Conservation (phyloP, 768 basidiomycete genomes). For the Suillus bovinus region DNA sequence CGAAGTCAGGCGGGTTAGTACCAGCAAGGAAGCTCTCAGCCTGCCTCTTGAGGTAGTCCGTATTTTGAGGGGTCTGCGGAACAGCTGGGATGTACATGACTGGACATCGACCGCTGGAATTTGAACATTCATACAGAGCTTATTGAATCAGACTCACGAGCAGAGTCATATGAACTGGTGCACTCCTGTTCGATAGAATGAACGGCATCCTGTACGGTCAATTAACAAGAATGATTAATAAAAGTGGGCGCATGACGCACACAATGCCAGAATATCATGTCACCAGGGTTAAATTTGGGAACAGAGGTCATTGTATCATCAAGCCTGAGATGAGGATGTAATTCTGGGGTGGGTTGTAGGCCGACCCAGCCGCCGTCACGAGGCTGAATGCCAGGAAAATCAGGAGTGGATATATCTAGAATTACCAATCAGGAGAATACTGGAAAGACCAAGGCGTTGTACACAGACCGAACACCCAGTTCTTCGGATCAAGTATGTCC, state of each 20-base stretch:
- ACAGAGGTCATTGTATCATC: slow-evolving; percentile 67
- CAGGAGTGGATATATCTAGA: slow-evolving; percentile 45
- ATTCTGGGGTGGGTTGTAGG: slow-evolving; percentile 50
- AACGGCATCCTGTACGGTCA: slow-evolving; percentile 39
- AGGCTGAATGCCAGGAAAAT: slow-evolving; percentile 52
- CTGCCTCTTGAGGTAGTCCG: slow-evolving; percentile 61
- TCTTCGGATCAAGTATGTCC: slow-evolving; percentile 48
- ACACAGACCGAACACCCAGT: slow-evolving; percentile 49
- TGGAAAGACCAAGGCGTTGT: slow-evolving; percentile 26
- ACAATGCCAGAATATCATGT: slow-evolving; percentile 80
- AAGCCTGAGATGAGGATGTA: slow-evolving; percentile 70
- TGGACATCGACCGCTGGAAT: slow-evolving; percentile 20
- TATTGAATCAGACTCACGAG: slow-evolving; percentile 37
- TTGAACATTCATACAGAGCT: not conserved
- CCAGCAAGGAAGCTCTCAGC: slow-evolving; percentile 59
- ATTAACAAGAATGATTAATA: not conserved
- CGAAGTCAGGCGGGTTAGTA: slow-evolving; percentile 73
- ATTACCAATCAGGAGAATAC: slow-evolving; percentile 12
- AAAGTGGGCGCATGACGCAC: slow-evolving; percentile 27
- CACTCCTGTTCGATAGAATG: slow-evolving; percentile 54
- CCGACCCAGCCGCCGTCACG: slow-evolving; percentile 29
- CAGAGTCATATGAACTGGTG: slow-evolving; percentile 54
- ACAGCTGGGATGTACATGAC: slow-evolving; percentile 83
- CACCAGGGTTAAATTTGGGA: slow-evolving; percentile 72
- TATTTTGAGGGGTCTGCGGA: slow-evolving; percentile 62